Evolutionary conservation across 148 eudicot genomes (phyloP).

Genomic region (Suaeda aralocaspica): DNA sequence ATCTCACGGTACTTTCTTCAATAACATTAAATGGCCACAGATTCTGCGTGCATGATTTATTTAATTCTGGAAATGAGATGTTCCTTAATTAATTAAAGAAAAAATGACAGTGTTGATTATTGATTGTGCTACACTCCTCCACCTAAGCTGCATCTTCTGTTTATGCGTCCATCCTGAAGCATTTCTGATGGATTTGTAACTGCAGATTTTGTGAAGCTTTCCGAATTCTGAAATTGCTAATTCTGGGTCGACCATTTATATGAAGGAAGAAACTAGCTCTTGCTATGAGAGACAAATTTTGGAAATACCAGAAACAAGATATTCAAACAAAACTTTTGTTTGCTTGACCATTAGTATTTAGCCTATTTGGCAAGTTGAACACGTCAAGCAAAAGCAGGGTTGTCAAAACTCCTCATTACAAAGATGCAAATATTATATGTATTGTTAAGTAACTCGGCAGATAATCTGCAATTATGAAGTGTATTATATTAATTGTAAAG

Average conservation of each 20-base stretch:
- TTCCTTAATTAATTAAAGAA: no score
- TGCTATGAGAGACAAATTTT: neutral
- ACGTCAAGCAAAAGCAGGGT: conserved; percentile 4
- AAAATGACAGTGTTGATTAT: no score
- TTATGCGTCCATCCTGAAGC: neutral
- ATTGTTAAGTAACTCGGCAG: neutral
- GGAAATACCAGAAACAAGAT: neutral
- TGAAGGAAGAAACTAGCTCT: neutral
- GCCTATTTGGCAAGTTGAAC: neutral
- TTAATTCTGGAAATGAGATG: no score
- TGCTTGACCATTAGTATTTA: neutral
- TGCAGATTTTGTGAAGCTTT: neutral
- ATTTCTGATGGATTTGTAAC: neutral
- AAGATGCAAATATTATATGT: neutral
- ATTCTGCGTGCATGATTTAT: neutral
- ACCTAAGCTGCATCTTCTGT: neutral
- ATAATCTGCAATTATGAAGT: neutral
- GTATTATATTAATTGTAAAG: neutral
- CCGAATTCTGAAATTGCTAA: neutral
- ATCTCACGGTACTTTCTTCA: conserved; percentile 10
- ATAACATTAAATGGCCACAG: neutral
- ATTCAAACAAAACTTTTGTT: neutral
- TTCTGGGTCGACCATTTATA: neutral
- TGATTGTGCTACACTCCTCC: neutral
- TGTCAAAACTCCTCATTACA: neutral